Evolutionary conservation across 148 eudicot species (phyloP).

Genomic region (Rheum nobile): DNA sequence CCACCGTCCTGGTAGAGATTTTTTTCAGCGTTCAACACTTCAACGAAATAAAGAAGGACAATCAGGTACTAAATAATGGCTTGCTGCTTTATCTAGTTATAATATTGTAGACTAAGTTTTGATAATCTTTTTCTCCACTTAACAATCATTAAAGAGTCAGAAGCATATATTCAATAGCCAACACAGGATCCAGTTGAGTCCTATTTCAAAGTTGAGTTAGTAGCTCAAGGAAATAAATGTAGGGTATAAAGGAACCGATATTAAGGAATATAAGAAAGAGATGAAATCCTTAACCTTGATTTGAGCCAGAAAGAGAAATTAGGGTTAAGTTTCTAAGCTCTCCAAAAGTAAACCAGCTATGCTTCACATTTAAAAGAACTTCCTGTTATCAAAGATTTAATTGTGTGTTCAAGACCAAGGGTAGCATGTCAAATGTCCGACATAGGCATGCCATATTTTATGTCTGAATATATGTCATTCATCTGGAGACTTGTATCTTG

Average conservation of each 20-base stretch:
- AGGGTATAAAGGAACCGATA: background rate
- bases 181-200: background rate
- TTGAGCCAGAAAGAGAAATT: background rate
- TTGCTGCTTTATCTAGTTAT: background rate
- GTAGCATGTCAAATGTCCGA: background rate
- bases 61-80: constrained; percentile 39
- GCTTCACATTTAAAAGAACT: background rate
- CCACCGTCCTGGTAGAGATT: constrained; percentile 97
- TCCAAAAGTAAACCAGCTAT: background rate
- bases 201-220: background rate
- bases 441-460: background rate
- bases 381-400: background rate
- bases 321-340: background rate
- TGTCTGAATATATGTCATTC: background rate
- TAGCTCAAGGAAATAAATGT: background rate
- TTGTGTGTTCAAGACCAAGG: background rate
- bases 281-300: background rate
- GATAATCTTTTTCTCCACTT: background rate
- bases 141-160: background rate
- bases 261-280: background rate
- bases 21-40: constrained; percentile 66
- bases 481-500: background rate
- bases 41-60: constrained; percentile 87
- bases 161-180: background rate
- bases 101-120: background rate